Base-by-base conservation (phyloP, 75 land plant species). In the Cunninghamia lanceolata region DNA sequence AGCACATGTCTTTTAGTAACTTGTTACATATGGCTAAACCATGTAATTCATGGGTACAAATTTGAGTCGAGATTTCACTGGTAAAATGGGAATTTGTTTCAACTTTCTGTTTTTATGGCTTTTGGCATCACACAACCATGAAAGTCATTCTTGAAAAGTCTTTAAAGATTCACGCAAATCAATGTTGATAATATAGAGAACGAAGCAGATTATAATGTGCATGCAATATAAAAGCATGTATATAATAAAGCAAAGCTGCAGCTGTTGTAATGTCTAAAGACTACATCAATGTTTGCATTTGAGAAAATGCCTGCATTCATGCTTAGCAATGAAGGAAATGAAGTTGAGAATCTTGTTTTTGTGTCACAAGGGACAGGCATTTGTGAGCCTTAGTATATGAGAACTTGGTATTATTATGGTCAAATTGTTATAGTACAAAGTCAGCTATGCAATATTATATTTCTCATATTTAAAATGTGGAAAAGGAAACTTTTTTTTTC, bases 1-100 rank as follows among this genome's bases (percentile, higher is more conserved):
- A 90, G 94, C 30, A 5, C 11, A 14, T 81, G 56, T 16, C 83
- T 6, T 40, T 83, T 28, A 76, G 21, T 43, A 19, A 21, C 52
- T 83, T 35, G 3, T 84, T 34, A 39, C 85, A 9, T 9, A 25
- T 79, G 25, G 9, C 1, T 43, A 40, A 42, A 42, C 45, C 19
- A 40, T 40, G 40, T 19, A 21, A 78, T 21, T 40, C 74, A 40
- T 43, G 30, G n/a, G 39, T 42, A 8, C 21, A 40, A 9, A 46
- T 43, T 42, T 38, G 28, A 40, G 28, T 7, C 39, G 21, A 38
- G 5, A 17, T 79, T 71, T 71, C 8, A 79, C 82, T 28, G 10
- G 10, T 28, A 21, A 79, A 79, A 43, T 28, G 45, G 1, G 9
- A 79, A 25, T 9, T 79, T n/a, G 14, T 32, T 32, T 71, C 13